Evolutionary conservation across 2,329 filamentous ascomycete species (phyloP).

Genomic region (Rhynchosporium secalis): DNA sequence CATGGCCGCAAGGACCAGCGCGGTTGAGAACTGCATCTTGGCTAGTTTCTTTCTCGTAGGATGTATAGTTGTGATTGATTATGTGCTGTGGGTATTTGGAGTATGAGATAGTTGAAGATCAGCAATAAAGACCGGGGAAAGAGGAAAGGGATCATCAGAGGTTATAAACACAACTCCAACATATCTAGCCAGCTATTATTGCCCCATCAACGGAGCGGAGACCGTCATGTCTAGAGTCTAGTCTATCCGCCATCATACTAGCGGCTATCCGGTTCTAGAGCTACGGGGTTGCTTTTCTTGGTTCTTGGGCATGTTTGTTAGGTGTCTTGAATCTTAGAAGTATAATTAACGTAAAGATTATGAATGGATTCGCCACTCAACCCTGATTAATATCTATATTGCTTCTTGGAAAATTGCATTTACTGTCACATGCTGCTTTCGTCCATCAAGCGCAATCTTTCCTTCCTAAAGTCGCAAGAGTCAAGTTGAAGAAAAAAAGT

Average conservation of each 20-base stretch:
- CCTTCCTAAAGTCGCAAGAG: too few species aligned
- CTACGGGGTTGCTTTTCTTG: not conserved
- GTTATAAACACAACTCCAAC: not conserved
- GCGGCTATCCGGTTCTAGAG: not conserved
- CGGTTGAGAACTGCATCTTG: slow-evolving; percentile 33
- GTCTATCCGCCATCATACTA: not conserved
- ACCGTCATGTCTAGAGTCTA: not conserved
- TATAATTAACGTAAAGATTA: too few species aligned
- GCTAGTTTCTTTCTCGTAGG: not conserved
- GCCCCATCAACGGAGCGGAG: slow-evolving; percentile 7
- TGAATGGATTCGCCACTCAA: too few species aligned
- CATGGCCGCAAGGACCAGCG: slow-evolving; percentile 19
- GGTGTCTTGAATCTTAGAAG: too few species aligned
- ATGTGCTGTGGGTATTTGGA: not conserved
- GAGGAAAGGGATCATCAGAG: not conserved
- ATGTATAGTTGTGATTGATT: not conserved
- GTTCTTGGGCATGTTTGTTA: not conserved
- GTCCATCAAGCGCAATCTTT: too few species aligned
- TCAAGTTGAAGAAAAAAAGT: too few species aligned
- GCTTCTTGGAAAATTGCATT: too few species aligned
- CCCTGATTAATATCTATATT: too few species aligned
- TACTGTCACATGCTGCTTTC: too few species aligned
- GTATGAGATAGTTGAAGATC: not conserved
- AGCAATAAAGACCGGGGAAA: not conserved
- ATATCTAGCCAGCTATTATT: not conserved